Evolutionary conservation across 2,329 filamentous ascomycete genomes (phyloP).

Genomic region (Colletotrichum graminicola): DNA sequence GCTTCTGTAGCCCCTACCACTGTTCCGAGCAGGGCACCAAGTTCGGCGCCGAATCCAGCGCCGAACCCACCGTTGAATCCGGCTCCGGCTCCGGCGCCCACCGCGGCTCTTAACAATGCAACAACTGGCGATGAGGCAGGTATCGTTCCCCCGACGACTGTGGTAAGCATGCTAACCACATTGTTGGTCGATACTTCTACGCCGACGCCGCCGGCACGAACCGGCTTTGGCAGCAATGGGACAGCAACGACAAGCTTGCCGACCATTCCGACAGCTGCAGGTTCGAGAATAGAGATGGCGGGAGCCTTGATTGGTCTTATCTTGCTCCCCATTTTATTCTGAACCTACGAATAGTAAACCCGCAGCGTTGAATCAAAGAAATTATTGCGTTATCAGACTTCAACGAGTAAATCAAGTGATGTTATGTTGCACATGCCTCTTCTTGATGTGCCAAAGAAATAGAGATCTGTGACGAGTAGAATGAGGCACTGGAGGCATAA

Average conservation of each 20-base stretch:
- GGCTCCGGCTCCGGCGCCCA: background rate
- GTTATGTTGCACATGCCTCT: background rate
- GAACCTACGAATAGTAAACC: background rate
- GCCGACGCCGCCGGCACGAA: conserved; percentile 24
- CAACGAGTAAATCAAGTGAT: background rate
- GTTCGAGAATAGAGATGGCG: conserved; percentile 2
- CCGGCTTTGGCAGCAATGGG: conserved; percentile 17
- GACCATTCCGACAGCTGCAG: conserved; percentile 20
- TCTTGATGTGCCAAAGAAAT: background rate
- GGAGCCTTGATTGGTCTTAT: conserved; percentile 3
- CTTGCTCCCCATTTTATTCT: background rate
- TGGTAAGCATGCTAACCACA: conserved; percentile 25
- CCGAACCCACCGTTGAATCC: background rate
- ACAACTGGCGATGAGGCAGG: conserved; percentile 9
- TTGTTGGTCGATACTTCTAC: conserved; percentile 29
- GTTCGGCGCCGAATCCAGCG: background rate
- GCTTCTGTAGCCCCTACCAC: conserved; percentile 3
- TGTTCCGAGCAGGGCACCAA: background rate
- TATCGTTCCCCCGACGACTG: conserved; percentile 25
- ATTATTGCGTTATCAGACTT: background rate
- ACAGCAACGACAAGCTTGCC: conserved; percentile 15
- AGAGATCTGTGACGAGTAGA: background rate
- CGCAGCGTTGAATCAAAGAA: background rate
- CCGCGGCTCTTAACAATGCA: background rate
- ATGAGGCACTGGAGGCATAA: too few species aligned